Conservation (phyloP, 306 rosid genomes). For the Crotalaria pallida region DNA sequence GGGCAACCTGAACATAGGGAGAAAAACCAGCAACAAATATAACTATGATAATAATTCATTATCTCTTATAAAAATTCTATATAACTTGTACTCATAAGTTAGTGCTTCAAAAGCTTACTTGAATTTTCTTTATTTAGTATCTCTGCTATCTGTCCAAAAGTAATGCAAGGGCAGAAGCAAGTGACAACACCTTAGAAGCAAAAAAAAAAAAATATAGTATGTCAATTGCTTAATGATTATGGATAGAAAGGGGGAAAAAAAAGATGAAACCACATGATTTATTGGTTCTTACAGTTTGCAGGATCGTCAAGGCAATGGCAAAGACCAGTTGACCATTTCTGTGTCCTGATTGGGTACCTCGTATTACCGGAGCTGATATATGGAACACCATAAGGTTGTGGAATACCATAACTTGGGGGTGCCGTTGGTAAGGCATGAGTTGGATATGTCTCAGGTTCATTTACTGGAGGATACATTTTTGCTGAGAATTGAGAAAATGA, state of each 20-base stretch:
- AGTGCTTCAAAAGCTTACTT: constrained; percentile 30
- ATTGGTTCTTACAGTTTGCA: constrained; percentile 42
- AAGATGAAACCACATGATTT: neutral
- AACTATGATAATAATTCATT: neutral
- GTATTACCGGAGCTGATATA: neutral
- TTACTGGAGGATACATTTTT: constrained; percentile 38
- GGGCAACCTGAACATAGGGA: constrained; percentile 36
- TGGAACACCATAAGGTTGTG: constrained; percentile 32
- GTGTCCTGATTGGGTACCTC: neutral
- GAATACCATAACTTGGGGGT: constrained; percentile 25
- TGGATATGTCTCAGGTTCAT: constrained; percentile 30
- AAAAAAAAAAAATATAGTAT: no score
- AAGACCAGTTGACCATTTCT: constrained; percentile 59
- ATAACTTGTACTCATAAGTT: neutral
- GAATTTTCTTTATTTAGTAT: constrained; percentile 43
- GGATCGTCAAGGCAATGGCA: constrained; percentile 63
- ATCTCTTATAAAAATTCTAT: neutral
- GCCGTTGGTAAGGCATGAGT: constrained; percentile 10
- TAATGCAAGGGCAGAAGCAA: constrained; percentile 61
- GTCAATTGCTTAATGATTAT: neutral
- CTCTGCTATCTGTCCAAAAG: constrained; percentile 66
- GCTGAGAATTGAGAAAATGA: neutral
- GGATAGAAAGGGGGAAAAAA: neutral
- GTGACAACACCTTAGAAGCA: constrained; percentile 47
- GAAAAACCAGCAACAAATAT: neutral